Base-by-base conservation (phyloP, 768 basidiomycete species). In the Amanita muscaria region DNA sequence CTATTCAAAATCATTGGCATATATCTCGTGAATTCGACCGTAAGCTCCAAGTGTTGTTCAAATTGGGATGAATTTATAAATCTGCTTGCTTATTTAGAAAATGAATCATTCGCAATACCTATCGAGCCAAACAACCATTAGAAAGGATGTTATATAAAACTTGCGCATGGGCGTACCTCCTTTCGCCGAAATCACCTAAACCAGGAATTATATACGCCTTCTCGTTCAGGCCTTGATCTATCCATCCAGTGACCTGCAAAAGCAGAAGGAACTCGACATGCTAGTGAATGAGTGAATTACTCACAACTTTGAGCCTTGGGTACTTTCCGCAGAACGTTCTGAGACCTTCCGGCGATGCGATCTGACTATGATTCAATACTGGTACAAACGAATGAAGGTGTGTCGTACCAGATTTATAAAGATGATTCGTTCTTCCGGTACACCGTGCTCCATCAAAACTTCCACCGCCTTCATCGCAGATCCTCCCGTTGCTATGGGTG, bases 381-480 rank as follows among this genome's bases (percentile, higher is more conserved):
- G 31, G 23, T 39, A 9, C 16, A 43, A 43, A 8, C n/a, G 8
- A 44, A 10, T 22, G 38, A 47, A 7, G 23, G 15, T 22, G 18
- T 15, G 5, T 6, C 15, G 9, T 45, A 90, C 92, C 59, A 97
- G 64, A 59, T 97, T 94, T 48, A 96, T 77, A 64, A 97, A 96
- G 51, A 96, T 86, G 49, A 97, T 94, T 45, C 90, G 78, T 47
- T 96, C 91, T 63, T 96, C 90, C 12, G 88, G 83, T 23, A 99
- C 96, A 15, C 88, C 88, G 56, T 90, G 82, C 36, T 90, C 86
- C 63, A 85, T 80, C 10, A 98, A 70, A 3, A 98, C 86, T 60
- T 98, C 94, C 41, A 97, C 86, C 0, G 96, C 96, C 60, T 98
- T 97, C 64, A 93, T 92, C 6, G 93, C 94, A 4, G 93, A 97